Conservation (phyloP, 345 rosid species). For the Sisymbrium irio region DNA sequence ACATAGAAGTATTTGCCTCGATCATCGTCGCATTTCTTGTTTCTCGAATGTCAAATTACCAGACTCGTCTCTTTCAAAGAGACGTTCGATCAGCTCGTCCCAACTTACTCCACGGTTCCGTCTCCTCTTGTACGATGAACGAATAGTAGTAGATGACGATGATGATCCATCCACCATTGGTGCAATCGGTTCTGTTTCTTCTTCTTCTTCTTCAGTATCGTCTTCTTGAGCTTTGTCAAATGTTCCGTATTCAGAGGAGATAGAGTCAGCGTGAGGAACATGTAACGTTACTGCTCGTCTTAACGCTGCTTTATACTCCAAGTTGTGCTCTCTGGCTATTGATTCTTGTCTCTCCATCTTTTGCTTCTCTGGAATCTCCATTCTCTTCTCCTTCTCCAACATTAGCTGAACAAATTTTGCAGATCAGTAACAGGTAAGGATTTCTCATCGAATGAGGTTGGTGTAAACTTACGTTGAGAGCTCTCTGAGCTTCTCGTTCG, state of each 20-base stretch:
- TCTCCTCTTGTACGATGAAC: slow-evolving; percentile 31
- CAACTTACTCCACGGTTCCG: slow-evolving; percentile 50
- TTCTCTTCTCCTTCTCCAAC: slow-evolving; percentile 61
- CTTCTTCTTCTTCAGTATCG: slow-evolving; percentile 34
- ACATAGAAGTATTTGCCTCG: not conserved
- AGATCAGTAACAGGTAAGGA: not conserved
- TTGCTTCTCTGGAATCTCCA: slow-evolving; percentile 76
- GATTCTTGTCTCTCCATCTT: slow-evolving; percentile 87
- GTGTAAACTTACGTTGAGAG: slow-evolving; percentile 56
- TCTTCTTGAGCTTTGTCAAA: slow-evolving; percentile 54
- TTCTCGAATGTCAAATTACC: slow-evolving; percentile 55
- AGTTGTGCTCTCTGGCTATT: slow-evolving; percentile 57
- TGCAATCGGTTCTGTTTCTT: not conserved
- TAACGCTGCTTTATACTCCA: slow-evolving; percentile 81
- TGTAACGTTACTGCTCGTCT: slow-evolving; percentile 73
- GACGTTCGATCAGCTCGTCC: slow-evolving; percentile 70
- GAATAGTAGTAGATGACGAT: slow-evolving; percentile 35
- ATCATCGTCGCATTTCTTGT: slow-evolving; percentile 33
- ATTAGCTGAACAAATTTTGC: slow-evolving; percentile 44
- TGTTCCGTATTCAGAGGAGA: slow-evolving; percentile 75
- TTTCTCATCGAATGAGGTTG: not conserved
- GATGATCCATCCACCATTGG: slow-evolving; percentile 27
- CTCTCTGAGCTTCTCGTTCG: slow-evolving; percentile 80
- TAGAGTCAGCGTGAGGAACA: slow-evolving; percentile 68
- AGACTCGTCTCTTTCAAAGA: slow-evolving; percentile 65